phyloP scores from a whole-genome alignment of 495 filamentous ascomycete species.

The Xylaria flabelliformis region DNA sequence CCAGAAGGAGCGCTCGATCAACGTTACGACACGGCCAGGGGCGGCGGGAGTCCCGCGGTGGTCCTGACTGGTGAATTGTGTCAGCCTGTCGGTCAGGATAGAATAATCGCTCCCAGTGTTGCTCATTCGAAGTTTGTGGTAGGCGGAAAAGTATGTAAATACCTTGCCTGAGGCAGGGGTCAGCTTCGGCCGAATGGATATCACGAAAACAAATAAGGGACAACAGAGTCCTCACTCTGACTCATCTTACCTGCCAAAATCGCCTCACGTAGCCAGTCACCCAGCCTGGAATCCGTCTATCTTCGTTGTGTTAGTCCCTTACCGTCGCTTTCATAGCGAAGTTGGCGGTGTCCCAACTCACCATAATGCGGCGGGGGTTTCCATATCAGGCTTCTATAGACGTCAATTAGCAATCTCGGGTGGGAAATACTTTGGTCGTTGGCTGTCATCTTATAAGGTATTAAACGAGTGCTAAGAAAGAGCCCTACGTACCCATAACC shows the following conservation, averaged over 20 bases:
- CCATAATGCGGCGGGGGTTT: constrained; percentile 96
- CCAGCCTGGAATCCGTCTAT: constrained; percentile 89
- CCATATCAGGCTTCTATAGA: constrained; percentile 88
- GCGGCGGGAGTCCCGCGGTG: constrained; percentile 88
- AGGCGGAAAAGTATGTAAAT: constrained; percentile 17
- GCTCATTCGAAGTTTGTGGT: background rate
- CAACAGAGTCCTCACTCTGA: constrained; percentile 28
- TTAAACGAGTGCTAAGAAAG: constrained; percentile 7
- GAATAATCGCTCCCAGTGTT: background rate
- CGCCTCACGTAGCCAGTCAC: constrained; percentile 92
- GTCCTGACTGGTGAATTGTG: constrained; percentile 68
- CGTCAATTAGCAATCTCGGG: constrained; percentile 28
- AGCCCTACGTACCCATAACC: constrained; percentile 74
- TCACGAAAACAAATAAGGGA: background rate
- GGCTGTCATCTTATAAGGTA: constrained; percentile 21
- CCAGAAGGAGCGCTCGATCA: constrained; percentile 85
- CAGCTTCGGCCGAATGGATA: constrained; percentile 21
- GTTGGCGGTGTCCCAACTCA: constrained; percentile 50
- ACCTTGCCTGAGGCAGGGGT: constrained; percentile 61
- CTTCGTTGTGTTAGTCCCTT: constrained; percentile 8
- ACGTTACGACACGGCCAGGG: constrained; percentile 90
- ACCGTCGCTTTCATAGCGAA: background rate
- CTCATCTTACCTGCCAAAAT: constrained; percentile 87
- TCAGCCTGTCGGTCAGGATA: constrained; percentile 20
- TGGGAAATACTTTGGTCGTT: background rate